Percentiles rank a stretch among this genome's conserved stretches.
Evolutionary conservation across 192 early-diverging fungal species (phyloP).

Genomic region (Coemansia sp.): DNA sequence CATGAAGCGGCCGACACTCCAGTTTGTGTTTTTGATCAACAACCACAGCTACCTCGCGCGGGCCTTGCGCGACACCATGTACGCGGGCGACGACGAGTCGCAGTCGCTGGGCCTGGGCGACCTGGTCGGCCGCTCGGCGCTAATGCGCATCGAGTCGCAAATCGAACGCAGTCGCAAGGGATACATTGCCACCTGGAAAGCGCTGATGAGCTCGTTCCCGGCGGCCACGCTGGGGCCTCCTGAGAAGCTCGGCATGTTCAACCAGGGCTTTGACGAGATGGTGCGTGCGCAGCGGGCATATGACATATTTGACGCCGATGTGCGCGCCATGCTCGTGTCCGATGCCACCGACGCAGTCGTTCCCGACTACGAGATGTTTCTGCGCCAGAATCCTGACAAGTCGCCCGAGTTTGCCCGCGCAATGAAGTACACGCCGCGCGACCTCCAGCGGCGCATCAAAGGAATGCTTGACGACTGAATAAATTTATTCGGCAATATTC

Average conservation of each 20-base stretch:
- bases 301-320: slow-evolving; percentile 44
- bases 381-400: slow-evolving; percentile 46
- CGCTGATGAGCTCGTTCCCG: slow-evolving; percentile 46
- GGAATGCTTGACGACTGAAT: slow-evolving; percentile 42
- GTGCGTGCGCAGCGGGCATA: slow-evolving; percentile 41
- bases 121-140: slow-evolving; percentile 40
- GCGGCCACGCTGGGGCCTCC: slow-evolving; percentile 37
- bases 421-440: slow-evolving; percentile 47
- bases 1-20: slow-evolving; percentile 45
- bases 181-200: slow-evolving; percentile 46
- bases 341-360: slow-evolving; percentile 41
- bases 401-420: slow-evolving; percentile 42
- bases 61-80: slow-evolving; percentile 43
- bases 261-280: slow-evolving; percentile 49
- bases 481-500: too few species aligned
- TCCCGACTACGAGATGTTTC: slow-evolving; percentile 40
- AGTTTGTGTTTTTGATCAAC: slow-evolving; percentile 49
- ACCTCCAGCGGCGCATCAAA: slow-evolving; percentile 38
- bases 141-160: slow-evolving; percentile 34
- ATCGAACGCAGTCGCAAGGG: slow-evolving; percentile 49
- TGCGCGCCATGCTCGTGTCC: slow-evolving; percentile 37
- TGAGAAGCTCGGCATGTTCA: slow-evolving; percentile 46
- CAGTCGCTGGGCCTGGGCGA: slow-evolving; percentile 47
- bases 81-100: slow-evolving; percentile 39
- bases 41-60: slow-evolving; percentile 47